phyloP scores from a whole-genome alignment of 2,329 filamentous ascomycete species.

The Dactylonectria estremocensis region DNA sequence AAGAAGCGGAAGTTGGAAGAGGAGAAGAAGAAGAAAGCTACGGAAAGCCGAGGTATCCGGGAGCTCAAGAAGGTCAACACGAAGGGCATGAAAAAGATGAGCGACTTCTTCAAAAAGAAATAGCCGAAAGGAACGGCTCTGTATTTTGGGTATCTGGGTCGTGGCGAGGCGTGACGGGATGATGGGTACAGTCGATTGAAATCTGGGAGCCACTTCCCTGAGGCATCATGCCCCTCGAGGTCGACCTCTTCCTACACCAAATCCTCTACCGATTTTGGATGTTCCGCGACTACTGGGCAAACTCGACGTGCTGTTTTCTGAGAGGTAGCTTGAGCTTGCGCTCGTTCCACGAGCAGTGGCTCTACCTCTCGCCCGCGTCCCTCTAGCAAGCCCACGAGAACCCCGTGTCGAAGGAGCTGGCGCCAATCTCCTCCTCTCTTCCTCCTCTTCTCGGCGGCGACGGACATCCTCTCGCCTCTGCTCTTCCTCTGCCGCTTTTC shows the following conservation, averaged over 20 bases:
- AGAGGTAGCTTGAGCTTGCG: conserved; percentile 47
- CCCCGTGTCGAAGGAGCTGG: conserved; percentile 49
- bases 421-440: conserved; percentile 56
- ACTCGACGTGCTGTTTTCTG: conserved; percentile 47
- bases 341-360: conserved; percentile 44
- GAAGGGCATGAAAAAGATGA: conserved; percentile 96
- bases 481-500: conserved; percentile 84
- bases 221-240: conserved; percentile 52
- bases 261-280: conserved; percentile 55
- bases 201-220: conserved; percentile 13
- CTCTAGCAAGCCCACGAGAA: conserved; percentile 50
- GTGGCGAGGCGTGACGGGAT: conserved; percentile 32
- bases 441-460: conserved; percentile 75
- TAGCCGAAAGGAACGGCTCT: conserved; percentile 35
- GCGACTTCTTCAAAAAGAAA: conserved; percentile 89
- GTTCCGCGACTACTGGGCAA: conserved; percentile 51
- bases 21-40: conserved; percentile 86
- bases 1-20: conserved; percentile 91
- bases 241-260: conserved; percentile 52
- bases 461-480: conserved; percentile 80
- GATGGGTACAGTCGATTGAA: conserved; percentile 4
- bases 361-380: conserved; percentile 50
- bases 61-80: conserved; percentile 92
- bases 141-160: conserved; percentile 52
- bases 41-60: conserved; percentile 81